Percentiles rank a stretch among this genome's conserved stretches.
phyloP scores from a whole-genome alignment of 768 basidiomycete species.

The Russula earlei region DNA sequence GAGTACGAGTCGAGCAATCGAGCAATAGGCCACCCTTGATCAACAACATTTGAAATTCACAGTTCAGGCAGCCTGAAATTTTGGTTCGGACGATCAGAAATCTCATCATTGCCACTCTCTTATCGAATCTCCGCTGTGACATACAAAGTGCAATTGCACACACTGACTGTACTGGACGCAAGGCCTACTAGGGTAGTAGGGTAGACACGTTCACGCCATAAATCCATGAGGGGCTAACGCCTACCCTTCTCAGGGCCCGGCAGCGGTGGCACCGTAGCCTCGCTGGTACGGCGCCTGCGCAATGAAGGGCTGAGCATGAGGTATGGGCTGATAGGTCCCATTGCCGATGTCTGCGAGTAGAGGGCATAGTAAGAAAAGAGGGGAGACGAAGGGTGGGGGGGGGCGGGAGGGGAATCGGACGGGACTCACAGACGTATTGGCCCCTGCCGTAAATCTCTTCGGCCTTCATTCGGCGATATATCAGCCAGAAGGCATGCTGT shows the following conservation, averaged over 20 bases:
- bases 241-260: not conserved
- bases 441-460: slow-evolving; percentile 73
- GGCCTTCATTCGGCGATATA: slow-evolving; percentile 84
- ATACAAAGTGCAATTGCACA: not conserved
- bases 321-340: slow-evolving; percentile 19
- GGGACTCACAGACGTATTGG: slow-evolving; percentile 61
- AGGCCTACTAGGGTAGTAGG: too few relatives aligned
- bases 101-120: too few relatives aligned
- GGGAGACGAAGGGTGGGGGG: not conserved
- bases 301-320: not conserved
- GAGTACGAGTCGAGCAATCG: too few relatives aligned
- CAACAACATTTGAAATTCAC: too few relatives aligned
- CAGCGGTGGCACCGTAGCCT: slow-evolving; percentile 1
- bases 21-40: too few relatives aligned
- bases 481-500: slow-evolving; percentile 87
- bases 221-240: too few relatives aligned
- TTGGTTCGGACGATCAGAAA: too few relatives aligned
- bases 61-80: too few relatives aligned
- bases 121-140: too few relatives aligned
- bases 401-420: not conserved
- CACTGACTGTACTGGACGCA: too few relatives aligned
- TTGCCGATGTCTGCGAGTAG: slow-evolving; percentile 25
- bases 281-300: slow-evolving; percentile 2
- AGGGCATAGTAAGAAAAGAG: not conserved
- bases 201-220: too few relatives aligned